Conservation (phyloP, 1,284 basidiomycete genomes). For the Irpex sp. region DNA sequence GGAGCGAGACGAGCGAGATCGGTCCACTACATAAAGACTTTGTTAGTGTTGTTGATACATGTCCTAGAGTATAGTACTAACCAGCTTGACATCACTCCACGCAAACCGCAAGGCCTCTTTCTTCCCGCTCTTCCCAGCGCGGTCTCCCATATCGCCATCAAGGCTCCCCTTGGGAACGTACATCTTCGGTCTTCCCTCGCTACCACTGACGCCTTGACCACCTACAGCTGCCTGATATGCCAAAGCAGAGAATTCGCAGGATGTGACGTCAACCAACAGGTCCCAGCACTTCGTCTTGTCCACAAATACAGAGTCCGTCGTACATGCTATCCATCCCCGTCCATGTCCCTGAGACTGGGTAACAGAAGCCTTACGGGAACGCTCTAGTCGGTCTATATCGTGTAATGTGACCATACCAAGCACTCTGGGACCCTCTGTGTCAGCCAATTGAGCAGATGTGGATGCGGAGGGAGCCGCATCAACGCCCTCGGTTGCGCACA, state of each 20-base stretch:
- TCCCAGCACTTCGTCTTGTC: conserved; percentile 77
- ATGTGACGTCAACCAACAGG: conserved; percentile 72
- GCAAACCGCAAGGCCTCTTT: conserved; percentile 54
- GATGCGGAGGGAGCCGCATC: conserved; percentile 22
- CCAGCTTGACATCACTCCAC: conserved; percentile 76
- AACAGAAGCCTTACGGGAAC: conserved; percentile 28
- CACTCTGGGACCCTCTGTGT: conserved; percentile 40
- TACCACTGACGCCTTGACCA: neutral
- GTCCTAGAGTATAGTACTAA: conserved; percentile 28
- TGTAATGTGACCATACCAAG: conserved; percentile 75
- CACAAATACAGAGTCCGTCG: conserved; percentile 77
- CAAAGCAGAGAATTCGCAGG: conserved; percentile 24
- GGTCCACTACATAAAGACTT: conserved; percentile 53
- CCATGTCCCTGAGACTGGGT: conserved; percentile 32
- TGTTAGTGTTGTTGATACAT: neutral
- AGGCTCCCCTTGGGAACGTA: conserved; percentile 1
- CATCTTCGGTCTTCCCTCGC: neutral
- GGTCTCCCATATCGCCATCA: neutral
- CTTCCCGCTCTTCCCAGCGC: neutral
- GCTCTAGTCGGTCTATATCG: conserved; percentile 60
- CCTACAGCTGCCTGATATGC: neutral
- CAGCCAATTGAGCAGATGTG: conserved; percentile 48
- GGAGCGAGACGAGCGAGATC: conserved; percentile 65
- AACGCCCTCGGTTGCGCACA: conserved; percentile 58
- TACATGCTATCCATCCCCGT: conserved; percentile 78